Base-by-base conservation (phyloP, 1,284 basidiomycete species). In the Fomitopsis pinicola region DNA sequence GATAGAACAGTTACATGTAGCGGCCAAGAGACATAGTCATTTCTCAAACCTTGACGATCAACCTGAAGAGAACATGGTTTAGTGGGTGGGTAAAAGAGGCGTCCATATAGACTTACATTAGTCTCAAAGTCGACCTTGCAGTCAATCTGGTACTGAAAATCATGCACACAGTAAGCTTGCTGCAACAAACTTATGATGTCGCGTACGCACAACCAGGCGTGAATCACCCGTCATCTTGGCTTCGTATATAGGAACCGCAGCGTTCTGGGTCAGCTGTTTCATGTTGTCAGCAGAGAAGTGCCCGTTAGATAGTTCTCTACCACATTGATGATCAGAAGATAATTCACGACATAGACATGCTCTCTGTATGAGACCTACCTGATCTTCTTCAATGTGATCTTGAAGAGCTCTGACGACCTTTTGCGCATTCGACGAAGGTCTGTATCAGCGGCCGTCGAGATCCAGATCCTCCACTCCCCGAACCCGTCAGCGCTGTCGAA, bases 231-330 rank as follows among this genome's bases (percentile, higher is more conserved):
- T 86, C 81, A 89, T 84, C 69, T 88, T 88, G 0, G 88, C 87
- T 26, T 48, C 46, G 58, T 80, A 89, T 5, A 89, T 81, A 0
- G 87, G 86, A 3, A 73, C 71, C 10, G 80, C 80, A 7, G 72
- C 72, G 38, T 75, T 69, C 0, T 74, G 79, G 42, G 77, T 84
- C 19, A 89, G 72, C 17, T 78, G 72, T 69, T 87, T 89, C 64
- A 88, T 85, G 62, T 89, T 89, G 62, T 87, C 84, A 8, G 78
- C 77, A 0, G 86, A 88, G 68, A 89, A 88, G 62, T 85, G 80
- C 0, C 87, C 87, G 5, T 82, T 79, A 0, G 86, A 89, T 5
- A 89, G 75, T 59, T 88, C 82, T 66, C 87, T 88, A 12, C 8
- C 12, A 38, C 22, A 6, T 3, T 42, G 2, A 17, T 5, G 5